phyloP scores from a whole-genome alignment of 1,139 yeast species.

The Meyerozyma guilliermondii region DNA sequence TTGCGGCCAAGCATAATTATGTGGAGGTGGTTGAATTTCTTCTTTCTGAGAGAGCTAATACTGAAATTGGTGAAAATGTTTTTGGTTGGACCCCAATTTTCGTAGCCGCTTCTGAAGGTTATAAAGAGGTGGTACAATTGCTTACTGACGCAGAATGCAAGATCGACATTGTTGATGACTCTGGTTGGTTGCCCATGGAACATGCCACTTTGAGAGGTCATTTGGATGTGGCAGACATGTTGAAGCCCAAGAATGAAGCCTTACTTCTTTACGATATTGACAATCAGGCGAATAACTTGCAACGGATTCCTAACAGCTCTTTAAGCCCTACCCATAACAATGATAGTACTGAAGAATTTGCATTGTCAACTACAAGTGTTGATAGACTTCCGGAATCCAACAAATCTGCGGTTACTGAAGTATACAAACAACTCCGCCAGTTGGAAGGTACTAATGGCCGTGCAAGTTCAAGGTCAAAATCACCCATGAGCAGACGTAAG shows the following conservation, averaged over 20 bases:
- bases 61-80: slow-evolving; percentile 70
- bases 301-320: slow-evolving; percentile 19
- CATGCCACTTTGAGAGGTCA: slow-evolving; percentile 94
- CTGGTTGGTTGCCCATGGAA: slow-evolving; percentile 97
- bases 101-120: slow-evolving; percentile 88
- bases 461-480: slow-evolving; percentile 18
- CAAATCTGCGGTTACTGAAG: slow-evolving; percentile 30
- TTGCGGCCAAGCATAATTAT: slow-evolving; percentile 67
- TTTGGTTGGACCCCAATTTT: slow-evolving; percentile 97
- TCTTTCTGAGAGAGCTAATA: slow-evolving; percentile 52
- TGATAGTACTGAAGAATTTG: slow-evolving; percentile 10
- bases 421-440: slow-evolving; percentile 37
- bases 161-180: slow-evolving; percentile 60
- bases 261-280: slow-evolving; percentile 36
- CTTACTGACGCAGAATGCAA: slow-evolving; percentile 53
- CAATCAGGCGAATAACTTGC: slow-evolving; percentile 33
- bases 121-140: slow-evolving; percentile 47
- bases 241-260: slow-evolving; percentile 41
- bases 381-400: slow-evolving; percentile 40
- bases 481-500: slow-evolving; percentile 22
- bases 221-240: slow-evolving; percentile 57
- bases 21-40: slow-evolving; percentile 51
- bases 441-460: slow-evolving; percentile 6
- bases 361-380: slow-evolving; percentile 12
- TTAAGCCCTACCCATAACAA: slow-evolving; percentile 8